Evolutionary conservation across 1,139 yeast species (phyloP).

Genomic region (Magnusiomyces clavatus): DNA sequence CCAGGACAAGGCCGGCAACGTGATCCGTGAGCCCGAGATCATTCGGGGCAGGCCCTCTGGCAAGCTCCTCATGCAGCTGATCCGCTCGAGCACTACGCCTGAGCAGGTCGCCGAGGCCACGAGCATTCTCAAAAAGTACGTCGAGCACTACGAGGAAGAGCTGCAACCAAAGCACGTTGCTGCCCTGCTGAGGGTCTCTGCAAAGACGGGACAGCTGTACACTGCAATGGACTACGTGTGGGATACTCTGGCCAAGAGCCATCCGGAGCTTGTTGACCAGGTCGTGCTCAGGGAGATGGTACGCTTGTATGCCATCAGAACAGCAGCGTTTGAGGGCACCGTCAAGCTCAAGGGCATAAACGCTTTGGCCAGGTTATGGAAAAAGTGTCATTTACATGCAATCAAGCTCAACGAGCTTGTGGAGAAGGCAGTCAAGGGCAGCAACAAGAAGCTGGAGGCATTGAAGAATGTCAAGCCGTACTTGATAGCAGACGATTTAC

Average conservation of each 20-base stretch:
- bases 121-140: constrained; percentile 4
- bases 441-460: not conserved
- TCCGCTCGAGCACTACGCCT: constrained; percentile 9
- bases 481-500: constrained; percentile 4
- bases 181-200: constrained; percentile 11
- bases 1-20: constrained; percentile 14
- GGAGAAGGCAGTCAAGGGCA: not conserved
- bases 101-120: constrained; percentile 5
- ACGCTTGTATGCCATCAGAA: constrained; percentile 12
- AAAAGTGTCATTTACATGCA: constrained; percentile 2
- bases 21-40: constrained; percentile 7
- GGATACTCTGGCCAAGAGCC: not conserved
- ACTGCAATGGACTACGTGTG: constrained; percentile 9
- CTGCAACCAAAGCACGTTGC: constrained; percentile 10
- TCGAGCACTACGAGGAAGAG: constrained; percentile 11
- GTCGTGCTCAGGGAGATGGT: constrained; percentile 9
- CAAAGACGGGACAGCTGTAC: constrained; percentile 10
- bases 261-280: constrained; percentile 3
- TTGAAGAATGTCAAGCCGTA: not conserved
- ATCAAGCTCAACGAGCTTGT: not conserved
- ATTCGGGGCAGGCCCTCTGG: constrained; percentile 12
- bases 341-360: constrained; percentile 5
- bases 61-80: constrained; percentile 10
- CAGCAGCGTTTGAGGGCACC: constrained; percentile 9
- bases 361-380: constrained; percentile 6